Evolutionary conservation across 805 yeast genomes (phyloP).

Genomic region (Myxozyma neotropica): DNA sequence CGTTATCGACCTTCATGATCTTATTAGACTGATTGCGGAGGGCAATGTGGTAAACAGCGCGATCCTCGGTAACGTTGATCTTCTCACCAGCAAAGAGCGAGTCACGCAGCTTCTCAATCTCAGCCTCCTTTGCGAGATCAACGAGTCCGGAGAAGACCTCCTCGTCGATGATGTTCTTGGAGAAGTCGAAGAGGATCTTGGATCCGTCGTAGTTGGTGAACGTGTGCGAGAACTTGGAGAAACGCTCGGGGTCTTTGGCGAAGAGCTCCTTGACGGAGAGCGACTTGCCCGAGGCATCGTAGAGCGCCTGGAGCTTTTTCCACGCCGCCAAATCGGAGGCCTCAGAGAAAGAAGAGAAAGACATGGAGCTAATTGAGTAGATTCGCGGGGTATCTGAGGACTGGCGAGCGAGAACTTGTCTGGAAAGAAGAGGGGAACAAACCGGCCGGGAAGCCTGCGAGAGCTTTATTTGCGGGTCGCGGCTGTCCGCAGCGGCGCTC

Average conservation of each 20-base stretch:
- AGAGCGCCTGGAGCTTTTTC: conserved; percentile 71
- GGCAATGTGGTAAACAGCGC: conserved; percentile 97
- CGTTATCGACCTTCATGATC: conserved; percentile 86
- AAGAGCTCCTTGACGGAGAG: conserved; percentile 80
- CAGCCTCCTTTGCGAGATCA: conserved; percentile 85
- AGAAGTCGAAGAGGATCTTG: conserved; percentile 88
- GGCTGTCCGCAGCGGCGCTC: conserved; percentile 23
- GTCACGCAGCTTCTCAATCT: conserved; percentile 83
- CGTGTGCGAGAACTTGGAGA: conserved; percentile 71
- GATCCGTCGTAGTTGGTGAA: conserved; percentile 86
- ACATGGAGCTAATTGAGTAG: conserved; percentile 22
- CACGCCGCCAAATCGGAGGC: conserved; percentile 81
- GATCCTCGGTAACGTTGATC: conserved; percentile 92
- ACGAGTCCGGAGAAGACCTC: conserved; percentile 69
- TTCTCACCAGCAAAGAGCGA: conserved; percentile 90
- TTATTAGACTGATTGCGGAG: conserved; percentile 88
- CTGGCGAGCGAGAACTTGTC: no score
- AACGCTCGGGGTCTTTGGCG: conserved; percentile 71
- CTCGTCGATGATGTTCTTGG: conserved; percentile 90
- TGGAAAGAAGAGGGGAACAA: not conserved
- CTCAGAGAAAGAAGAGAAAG: conserved; percentile 56
- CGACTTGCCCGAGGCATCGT: conserved; percentile 67
- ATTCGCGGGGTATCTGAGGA: not conserved
- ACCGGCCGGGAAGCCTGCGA: not conserved
- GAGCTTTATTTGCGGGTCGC: conserved; percentile 13